Evolutionary conservation across 768 basidiomycete species (phyloP).

Genomic region (Cantharellus cinnabarinus): DNA sequence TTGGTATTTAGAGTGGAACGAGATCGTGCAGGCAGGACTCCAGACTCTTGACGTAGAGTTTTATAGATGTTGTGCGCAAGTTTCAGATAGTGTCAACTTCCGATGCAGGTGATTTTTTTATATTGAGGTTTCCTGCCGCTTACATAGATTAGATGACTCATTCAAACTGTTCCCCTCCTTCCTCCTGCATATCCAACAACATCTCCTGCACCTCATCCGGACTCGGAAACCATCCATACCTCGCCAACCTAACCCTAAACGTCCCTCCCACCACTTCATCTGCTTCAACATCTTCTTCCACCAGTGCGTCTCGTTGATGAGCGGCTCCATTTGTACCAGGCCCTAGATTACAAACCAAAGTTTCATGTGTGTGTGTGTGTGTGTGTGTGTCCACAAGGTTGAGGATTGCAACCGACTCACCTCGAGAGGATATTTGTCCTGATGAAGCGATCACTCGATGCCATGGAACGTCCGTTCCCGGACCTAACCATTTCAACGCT

Average conservation of each 20-base stretch:
- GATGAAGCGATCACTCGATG: slow-evolving; percentile 52
- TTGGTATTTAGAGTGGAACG: no score
- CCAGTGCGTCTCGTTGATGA: slow-evolving; percentile 52
- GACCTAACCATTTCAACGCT: slow-evolving; percentile 64
- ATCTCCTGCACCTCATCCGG: not conserved
- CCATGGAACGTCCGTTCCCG: slow-evolving; percentile 59
- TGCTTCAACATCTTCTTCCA: slow-evolving; percentile 60
- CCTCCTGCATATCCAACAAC: no score
- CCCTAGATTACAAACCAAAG: slow-evolving; percentile 44
- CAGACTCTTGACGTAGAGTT: no score
- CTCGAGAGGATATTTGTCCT: slow-evolving; percentile 27
- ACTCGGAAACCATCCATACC: slow-evolving; percentile 6
- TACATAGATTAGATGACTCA: no score
- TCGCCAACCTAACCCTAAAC: slow-evolving; percentile 1
- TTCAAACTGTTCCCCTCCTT: no score
- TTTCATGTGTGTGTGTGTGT: not conserved
- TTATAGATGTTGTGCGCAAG: no score
- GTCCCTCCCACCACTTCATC: slow-evolving; percentile 2
- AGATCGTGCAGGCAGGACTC: no score
- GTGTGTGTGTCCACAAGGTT: not conserved
- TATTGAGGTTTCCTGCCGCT: no score
- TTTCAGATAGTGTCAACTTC: no score
- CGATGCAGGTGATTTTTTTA: no score
- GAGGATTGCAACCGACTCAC: not conserved
- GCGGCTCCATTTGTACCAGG: slow-evolving; percentile 65